Evolutionary conservation across 805 yeast species (phyloP).

Genomic region (Myxozyma udenii): DNA sequence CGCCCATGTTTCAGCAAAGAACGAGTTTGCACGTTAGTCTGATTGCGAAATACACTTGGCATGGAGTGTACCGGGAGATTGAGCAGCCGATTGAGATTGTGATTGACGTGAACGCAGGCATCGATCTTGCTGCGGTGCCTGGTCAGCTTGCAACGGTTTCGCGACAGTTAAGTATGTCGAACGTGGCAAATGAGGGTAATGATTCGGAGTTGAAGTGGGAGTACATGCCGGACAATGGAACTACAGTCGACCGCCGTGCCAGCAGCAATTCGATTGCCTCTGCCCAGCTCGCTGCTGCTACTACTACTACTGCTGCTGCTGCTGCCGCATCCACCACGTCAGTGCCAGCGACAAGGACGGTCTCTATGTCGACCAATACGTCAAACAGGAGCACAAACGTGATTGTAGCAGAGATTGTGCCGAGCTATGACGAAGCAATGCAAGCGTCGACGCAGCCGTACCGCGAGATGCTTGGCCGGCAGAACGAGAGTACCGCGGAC

Average conservation of each 20-base stretch:
- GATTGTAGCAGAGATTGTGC: conserved; percentile 15
- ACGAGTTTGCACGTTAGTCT: conserved; percentile 6
- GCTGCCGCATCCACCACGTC: not conserved
- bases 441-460: not conserved
- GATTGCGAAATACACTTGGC: conserved; percentile 15
- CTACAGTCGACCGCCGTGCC: not conserved
- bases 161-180: not conserved
- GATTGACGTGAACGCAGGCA: conserved; percentile 8
- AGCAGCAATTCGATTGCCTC: not conserved
- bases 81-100: conserved; percentile 12
- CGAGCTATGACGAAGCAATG: conserved; percentile 21
- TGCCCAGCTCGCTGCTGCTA: not conserved
- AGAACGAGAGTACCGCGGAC: too few species aligned
- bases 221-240: not conserved
- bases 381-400: not conserved
- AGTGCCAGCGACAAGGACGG: conserved; percentile 1
- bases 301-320: not conserved
- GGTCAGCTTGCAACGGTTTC: conserved; percentile 10
- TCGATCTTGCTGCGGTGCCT: conserved; percentile 11
- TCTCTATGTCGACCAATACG: not conserved
- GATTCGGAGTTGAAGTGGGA: not conserved
- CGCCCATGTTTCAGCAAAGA: conserved; percentile 18
- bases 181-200: too few species aligned
- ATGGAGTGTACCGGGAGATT: conserved; percentile 14
- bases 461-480: not conserved